Percentiles rank a stretch among this genome's conserved stretches.
Evolutionary conservation across 2,329 filamentous ascomycete genomes (phyloP).

Genomic region (Hymenoscyphus fructigenus): DNA sequence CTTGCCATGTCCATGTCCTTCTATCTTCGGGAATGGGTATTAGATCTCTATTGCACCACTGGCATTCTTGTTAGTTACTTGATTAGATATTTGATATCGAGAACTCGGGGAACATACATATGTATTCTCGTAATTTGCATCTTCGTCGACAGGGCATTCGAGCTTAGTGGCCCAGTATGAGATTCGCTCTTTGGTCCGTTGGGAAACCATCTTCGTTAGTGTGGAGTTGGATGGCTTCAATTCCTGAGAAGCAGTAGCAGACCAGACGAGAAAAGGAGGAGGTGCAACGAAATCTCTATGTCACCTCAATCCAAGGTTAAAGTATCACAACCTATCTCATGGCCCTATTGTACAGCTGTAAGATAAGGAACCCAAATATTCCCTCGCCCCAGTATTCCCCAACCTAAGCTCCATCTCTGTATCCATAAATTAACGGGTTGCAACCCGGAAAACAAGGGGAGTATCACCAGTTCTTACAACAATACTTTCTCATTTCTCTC

Average conservation of each 20-base stretch:
- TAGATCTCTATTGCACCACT: constrained; percentile 30
- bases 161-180: constrained; percentile 24
- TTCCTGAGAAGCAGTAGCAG: not conserved
- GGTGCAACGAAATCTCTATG: not conserved
- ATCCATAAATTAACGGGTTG: not conserved
- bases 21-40: constrained; percentile 29
- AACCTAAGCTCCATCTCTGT: not conserved
- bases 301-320: not conserved
- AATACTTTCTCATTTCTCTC: not conserved
- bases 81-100: not conserved
- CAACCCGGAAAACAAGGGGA: not conserved
- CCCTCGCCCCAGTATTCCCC: not conserved
- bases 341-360: not conserved
- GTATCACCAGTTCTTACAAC: not conserved
- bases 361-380: not conserved
- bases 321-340: not conserved
- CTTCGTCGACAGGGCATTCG: constrained; percentile 27
- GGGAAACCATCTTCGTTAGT: constrained; percentile 20
- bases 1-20: constrained; percentile 35
- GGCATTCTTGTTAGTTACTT: constrained; percentile 2
- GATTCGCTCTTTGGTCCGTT: constrained; percentile 20
- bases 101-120: constrained; percentile 18
- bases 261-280: not conserved
- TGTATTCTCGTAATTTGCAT: constrained; percentile 30
- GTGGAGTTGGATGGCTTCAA: not conserved